Evolutionary conservation across 306 rosid species (phyloP), one percentile per base, ranked within the genome.

Genomic region (Cotoneaster glaucophyllus): DNA sequence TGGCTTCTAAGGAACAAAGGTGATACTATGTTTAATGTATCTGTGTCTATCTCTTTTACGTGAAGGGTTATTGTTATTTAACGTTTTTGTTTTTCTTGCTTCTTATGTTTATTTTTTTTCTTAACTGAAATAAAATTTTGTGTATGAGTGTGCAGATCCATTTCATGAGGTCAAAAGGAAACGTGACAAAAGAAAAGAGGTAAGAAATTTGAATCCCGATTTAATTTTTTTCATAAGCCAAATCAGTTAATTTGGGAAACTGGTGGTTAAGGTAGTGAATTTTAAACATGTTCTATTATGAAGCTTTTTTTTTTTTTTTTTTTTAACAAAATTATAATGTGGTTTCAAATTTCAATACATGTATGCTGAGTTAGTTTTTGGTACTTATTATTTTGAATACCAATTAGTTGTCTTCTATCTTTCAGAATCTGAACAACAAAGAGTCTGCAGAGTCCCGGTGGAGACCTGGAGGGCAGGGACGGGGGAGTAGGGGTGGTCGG

Each of bases 121-220:
- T 43, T 44, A 48, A 22, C 25, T 64, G 34, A 34, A 50, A 62
- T 69, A 37, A 76, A 44, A 44, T 34, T 67, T 14, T 25, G 44
- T 22, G 56, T 64, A 11, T 53, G 80, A 79, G 82, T 83, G 70
- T 61, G 74, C 96, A 93, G 98, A 93, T 84, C 79, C 97, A 59
- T 93, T 93, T 82, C 97, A 87, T 57, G 98, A 89, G 89, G 98
- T 93, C 81, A 93, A 88, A 86, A 88, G 98, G 81, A 93, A 91
- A 77, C 95, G 81, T 59, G 97, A 88, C 76, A 91, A 81, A 82
- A 89, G 83, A 83, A 93, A 91, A 83, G 98, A 93, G 93, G 98
- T 91, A 84, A 89, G 81, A 74, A 67, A 74, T 77, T 44, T 48
- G 76, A 71, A 37, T 79, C 45, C 58, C 25, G 28, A 80, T 37